Evolutionary conservation across 352 stramenopile genomes (phyloP).

Genomic region (Pythium folliculosum): DNA sequence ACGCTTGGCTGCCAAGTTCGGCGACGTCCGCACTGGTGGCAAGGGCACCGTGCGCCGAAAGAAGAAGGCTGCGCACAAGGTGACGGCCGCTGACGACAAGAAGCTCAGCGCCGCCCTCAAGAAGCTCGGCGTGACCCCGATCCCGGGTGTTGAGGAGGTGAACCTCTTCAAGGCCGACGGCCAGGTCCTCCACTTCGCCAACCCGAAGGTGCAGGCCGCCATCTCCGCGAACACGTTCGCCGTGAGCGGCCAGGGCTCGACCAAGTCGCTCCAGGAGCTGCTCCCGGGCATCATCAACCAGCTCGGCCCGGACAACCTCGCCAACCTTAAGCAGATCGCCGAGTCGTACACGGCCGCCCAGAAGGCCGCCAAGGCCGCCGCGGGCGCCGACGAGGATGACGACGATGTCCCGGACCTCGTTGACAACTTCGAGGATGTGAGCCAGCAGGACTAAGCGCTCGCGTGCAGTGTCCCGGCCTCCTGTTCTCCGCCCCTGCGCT

Average conservation of each 20-base stretch:
- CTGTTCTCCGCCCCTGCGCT: conserved; percentile 1
- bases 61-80: conserved; percentile 94
- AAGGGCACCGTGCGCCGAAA: conserved; percentile 96
- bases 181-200: conserved; percentile 98
- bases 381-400: conserved; percentile 90
- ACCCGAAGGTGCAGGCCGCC: conserved; percentile 97
- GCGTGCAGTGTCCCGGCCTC: conserved; percentile 7
- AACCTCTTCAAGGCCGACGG: conserved; percentile 99
- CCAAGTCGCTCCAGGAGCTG: conserved; percentile 97
- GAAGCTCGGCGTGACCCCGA: conserved; percentile 98
- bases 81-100: conserved; percentile 95
- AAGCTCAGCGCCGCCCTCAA: conserved; percentile 97
- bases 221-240: conserved; percentile 99
- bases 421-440: conserved; percentile 98
- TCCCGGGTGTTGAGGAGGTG: conserved; percentile 98
- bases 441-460: conserved; percentile 81
- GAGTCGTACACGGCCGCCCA: conserved; percentile 84
- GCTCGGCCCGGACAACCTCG: conserved; percentile 96
- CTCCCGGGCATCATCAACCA: conserved; percentile 98
- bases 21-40: conserved; percentile 93
- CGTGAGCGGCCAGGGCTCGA: conserved; percentile 94
- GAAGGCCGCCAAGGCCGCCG: conserved; percentile 74
- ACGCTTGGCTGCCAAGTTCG: conserved; percentile 85
- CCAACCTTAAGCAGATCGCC: conserved; percentile 95
- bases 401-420: conserved; percentile 98